A percentile compares a stretch with the other conserved stretches of the same genome.
phyloP scores from a whole-genome alignment of 2,329 filamentous ascomycete species.

The Clonostachys chloroleuca region DNA sequence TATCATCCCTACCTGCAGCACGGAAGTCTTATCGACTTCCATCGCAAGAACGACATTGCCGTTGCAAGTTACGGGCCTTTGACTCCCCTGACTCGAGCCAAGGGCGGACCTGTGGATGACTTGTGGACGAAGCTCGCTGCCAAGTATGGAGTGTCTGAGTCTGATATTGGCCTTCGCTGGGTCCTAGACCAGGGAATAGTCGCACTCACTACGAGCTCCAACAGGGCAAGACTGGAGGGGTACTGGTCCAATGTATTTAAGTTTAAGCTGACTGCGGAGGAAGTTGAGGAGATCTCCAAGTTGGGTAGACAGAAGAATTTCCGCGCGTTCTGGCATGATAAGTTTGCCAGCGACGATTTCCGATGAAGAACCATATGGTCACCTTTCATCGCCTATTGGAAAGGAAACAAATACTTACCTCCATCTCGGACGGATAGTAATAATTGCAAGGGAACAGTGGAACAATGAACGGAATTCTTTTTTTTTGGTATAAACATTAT shows the following conservation, averaged over 20 bases:
- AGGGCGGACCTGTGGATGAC: constrained; percentile 47
- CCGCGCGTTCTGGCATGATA: constrained; percentile 52
- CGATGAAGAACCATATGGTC: constrained; percentile 10
- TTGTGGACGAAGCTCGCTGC: constrained; percentile 43
- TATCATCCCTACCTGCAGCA: constrained; percentile 74
- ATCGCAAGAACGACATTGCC: constrained; percentile 52
- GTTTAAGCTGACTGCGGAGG: constrained; percentile 56
- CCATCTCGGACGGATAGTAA: too few species aligned
- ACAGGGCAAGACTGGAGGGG: constrained; percentile 50
- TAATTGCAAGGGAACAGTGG: too few species aligned
- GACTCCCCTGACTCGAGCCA: constrained; percentile 38
- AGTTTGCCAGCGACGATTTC: constrained; percentile 46
- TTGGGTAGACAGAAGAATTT: constrained; percentile 57
- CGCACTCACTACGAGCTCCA: constrained; percentile 55
- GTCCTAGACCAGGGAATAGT: constrained; percentile 55
- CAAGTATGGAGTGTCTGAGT: constrained; percentile 54
- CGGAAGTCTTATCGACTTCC: constrained; percentile 51
- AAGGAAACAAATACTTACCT: too few species aligned
- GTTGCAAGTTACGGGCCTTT: constrained; percentile 53
- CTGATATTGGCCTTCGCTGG: constrained; percentile 57
- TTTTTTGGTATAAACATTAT: background rate
- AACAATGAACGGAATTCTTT: too few species aligned
- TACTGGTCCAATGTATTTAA: constrained; percentile 43
- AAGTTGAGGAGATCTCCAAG: constrained; percentile 51
- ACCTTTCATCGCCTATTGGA: too few species aligned